A percentile compares a stretch with the other conserved stretches of the same genome.
Conservation (phyloP, 192 early-diverging fungal species). For the Rhizophlyctis rosea region DNA sequence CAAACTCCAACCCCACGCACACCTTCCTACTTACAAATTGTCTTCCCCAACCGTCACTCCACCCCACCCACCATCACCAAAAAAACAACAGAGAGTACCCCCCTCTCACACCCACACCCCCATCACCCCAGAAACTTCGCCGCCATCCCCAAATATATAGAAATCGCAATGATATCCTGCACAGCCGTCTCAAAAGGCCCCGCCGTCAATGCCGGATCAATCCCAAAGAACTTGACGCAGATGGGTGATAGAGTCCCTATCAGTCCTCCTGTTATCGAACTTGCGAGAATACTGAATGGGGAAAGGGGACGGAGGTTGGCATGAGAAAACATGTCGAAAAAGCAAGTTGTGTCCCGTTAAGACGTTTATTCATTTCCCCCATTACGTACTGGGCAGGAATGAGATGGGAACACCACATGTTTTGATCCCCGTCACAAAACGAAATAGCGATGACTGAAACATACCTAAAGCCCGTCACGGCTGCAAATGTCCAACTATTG, state of each 20-base stretch:
- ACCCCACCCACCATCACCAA: too few relatives aligned
- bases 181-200: constrained; percentile 48
- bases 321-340: too few relatives aligned
- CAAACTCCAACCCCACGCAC: too few relatives aligned
- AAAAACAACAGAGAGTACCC: too few relatives aligned
- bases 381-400: too few relatives aligned
- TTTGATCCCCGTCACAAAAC: not conserved
- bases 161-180: constrained; percentile 38
- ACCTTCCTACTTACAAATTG: too few relatives aligned
- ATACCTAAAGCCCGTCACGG: constrained; percentile 26
- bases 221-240: constrained; percentile 30
- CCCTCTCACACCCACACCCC: too few relatives aligned
- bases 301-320: not conserved
- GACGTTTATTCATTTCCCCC: too few relatives aligned
- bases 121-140: not conserved
- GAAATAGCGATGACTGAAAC: too few relatives aligned
- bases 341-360: too few relatives aligned
- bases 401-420: not conserved
- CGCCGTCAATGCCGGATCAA: constrained; percentile 45
- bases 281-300: constrained; percentile 15
- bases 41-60: too few relatives aligned
- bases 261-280: constrained; percentile 23
- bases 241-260: constrained; percentile 31
- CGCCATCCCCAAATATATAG: constrained; percentile 28
- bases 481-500: constrained; percentile 7